These are phyloP conservation scores for Candida palmyrensis DNA, from an alignment of 805 yeast genomes.

Conservation along the genomic window DNA sequence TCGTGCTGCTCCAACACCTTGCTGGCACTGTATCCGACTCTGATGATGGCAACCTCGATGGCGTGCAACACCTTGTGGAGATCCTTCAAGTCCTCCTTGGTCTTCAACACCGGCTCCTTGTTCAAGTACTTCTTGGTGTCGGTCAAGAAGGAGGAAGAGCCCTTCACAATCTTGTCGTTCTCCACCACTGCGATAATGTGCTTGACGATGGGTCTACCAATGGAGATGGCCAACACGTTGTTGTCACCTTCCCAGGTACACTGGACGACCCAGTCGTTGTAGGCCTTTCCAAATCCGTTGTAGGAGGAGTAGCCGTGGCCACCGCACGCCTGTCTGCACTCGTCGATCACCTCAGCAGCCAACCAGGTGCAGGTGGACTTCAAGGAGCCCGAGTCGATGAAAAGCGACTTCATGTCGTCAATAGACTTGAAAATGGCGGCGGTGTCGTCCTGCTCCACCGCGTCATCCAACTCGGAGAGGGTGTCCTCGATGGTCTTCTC, in stretches of 20 bases:
- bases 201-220: slow-evolving; percentile 36
- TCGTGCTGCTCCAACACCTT: slow-evolving; percentile 20
- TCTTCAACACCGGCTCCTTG: slow-evolving; percentile 26
- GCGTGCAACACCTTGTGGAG: slow-evolving; percentile 29
- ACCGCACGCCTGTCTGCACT: slow-evolving; percentile 43
- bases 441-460: slow-evolving; percentile 29
- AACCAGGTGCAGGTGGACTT: slow-evolving; percentile 43
- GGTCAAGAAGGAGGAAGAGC: slow-evolving; percentile 31
- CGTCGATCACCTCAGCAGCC: slow-evolving; percentile 37
- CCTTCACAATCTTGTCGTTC: slow-evolving; percentile 26
- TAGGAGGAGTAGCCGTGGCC: slow-evolving; percentile 44
- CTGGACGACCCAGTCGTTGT: slow-evolving; percentile 43
- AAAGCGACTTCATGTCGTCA: slow-evolving; percentile 36
- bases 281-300: slow-evolving; percentile 41
- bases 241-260: slow-evolving; percentile 49
- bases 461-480: slow-evolving; percentile 30
- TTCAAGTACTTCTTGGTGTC: slow-evolving; percentile 16
- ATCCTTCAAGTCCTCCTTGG: slow-evolving; percentile 21
- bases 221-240: slow-evolving; percentile 38
- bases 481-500: slow-evolving; percentile 27
- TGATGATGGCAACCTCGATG: slow-evolving; percentile 36
- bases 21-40: slow-evolving; percentile 26
- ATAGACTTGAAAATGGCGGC: slow-evolving; percentile 25
- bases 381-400: slow-evolving; percentile 40
- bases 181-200: slow-evolving; percentile 22